A percentile compares a stretch with the other conserved stretches of the same genome.
These are phyloP conservation scores for Fomitopsis schrenkii DNA, from an alignment of 1,284 basidiomycete genomes.

Conservation along the genomic window DNA sequence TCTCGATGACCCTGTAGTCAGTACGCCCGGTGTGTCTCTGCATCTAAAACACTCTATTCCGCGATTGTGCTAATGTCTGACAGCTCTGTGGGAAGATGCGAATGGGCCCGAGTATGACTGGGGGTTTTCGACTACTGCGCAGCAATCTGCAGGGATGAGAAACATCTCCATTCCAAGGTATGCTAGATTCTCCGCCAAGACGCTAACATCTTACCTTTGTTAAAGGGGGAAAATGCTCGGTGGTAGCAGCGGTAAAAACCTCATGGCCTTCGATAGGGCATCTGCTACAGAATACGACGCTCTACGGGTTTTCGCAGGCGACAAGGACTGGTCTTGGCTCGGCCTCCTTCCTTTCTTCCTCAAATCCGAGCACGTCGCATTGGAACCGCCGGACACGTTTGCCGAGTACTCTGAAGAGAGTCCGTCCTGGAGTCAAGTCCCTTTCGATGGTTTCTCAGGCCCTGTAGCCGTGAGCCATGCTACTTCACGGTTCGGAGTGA, in stretches of 20 bases:
- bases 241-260: constrained; percentile 5
- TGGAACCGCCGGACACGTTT: not conserved
- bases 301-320: not conserved
- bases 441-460: not conserved
- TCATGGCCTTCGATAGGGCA: constrained; percentile 1
- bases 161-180: not conserved
- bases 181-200: too few relatives aligned
- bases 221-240: not conserved
- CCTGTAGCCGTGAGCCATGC: too few relatives aligned
- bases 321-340: constrained; percentile 1
- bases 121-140: not conserved
- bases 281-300: constrained; percentile 3
- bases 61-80: too few relatives aligned
- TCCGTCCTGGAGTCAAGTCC: not conserved
- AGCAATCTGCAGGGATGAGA: not conserved
- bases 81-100: not conserved
- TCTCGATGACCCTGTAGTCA: too few relatives aligned
- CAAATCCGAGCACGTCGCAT: constrained; percentile 1
- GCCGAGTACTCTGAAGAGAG: not conserved
- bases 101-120: constrained; percentile 2
- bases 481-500: too few relatives aligned
- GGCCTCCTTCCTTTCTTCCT: constrained; percentile 4
- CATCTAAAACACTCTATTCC: too few relatives aligned
- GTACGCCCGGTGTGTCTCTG: too few relatives aligned
- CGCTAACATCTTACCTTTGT: not conserved